Evolutionary conservation across 192 early-diverging fungal genomes (phyloP), one percentile per base, ranked within the genome.

Genomic region (Entomortierella beljakovae): DNA sequence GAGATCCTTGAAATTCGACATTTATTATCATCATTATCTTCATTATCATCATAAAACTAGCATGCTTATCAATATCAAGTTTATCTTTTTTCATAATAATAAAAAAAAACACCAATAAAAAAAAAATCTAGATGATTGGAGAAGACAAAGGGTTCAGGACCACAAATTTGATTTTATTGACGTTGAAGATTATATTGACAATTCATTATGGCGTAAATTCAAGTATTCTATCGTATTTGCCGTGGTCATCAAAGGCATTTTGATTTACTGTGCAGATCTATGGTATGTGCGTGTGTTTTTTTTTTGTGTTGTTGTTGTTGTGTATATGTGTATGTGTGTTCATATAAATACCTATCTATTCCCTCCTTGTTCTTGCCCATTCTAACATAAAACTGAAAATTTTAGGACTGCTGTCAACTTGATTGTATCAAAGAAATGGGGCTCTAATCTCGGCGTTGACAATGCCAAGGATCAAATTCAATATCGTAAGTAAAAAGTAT

Each of bases 91-190:
- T 43, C 9, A 43, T 13, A 43, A 43, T 9, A 43, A 43, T 13
- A 43, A 43, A 43, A 43, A 43, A 43, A 43, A 43, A 43, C 9
- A 43, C 42, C 9, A 43, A 43, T 18, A 43, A 43, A 43, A 43
- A n/a, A n/a, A n/a, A n/a, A n/a, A n/a, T 57, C 13, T 64, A 79
- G 86, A 86, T 29, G 90, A 91, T 51, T 94, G 94, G 93, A 92
- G 90, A 84, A 82, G 92, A 57, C 91, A 93, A 65, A 85, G 89
- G 57, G 88, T 93, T 48, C 62, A 84, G 64, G 94, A 94, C 82
- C 93, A 96, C 84, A 94, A 94, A 77, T 96, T 96, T 74, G 94
- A 94, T 83, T 93, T 90, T 71, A 85, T 96, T 40, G 92, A 96
- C 71, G 84, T 94, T 46, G 88, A 94, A 22, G 92, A 94, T 52